phyloP scores from a whole-genome alignment of 73 alveolate species.

The Symbiodinium natans region DNA sequence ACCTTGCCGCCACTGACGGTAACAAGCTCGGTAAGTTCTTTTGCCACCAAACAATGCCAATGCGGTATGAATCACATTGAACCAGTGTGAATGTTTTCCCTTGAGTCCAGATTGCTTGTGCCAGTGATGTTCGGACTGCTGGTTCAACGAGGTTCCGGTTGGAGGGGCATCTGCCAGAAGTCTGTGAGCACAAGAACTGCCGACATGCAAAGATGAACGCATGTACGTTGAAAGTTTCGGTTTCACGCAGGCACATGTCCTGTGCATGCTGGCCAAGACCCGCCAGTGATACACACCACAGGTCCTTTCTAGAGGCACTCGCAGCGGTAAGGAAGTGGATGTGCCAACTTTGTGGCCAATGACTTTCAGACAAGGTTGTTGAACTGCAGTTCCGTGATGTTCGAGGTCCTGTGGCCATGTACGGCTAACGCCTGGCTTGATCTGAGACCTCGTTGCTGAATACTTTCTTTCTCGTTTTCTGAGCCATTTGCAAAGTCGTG shows the following conservation, averaged over 20 bases:
- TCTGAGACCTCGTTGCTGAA: background rate
- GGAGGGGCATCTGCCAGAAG: conserved; percentile 80
- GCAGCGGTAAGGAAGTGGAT: background rate
- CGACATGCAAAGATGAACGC: too few relatives aligned
- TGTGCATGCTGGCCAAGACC: conserved; percentile 78
- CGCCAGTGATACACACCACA: conserved; percentile 42
- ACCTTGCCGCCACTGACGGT: conserved; percentile 74
- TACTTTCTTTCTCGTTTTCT: background rate
- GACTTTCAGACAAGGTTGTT: too few relatives aligned
- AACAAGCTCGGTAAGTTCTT: background rate
- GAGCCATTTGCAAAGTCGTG: background rate
- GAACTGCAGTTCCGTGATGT: background rate
- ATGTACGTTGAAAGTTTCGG: background rate
- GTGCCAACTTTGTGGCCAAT: background rate
- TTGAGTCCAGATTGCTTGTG: background rate
- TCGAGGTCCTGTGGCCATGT: background rate
- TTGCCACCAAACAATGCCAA: background rate
- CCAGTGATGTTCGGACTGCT: background rate
- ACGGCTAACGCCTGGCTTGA: background rate
- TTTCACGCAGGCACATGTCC: conserved; percentile 10
- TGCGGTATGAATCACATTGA: background rate
- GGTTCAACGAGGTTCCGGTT: conserved; percentile 27
- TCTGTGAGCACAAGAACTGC: conserved; percentile 21
- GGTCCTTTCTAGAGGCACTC: too few relatives aligned
- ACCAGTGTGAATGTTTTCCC: background rate